Conservation (phyloP, 331 rosid genomes). For the Acacia concinna region DNA sequence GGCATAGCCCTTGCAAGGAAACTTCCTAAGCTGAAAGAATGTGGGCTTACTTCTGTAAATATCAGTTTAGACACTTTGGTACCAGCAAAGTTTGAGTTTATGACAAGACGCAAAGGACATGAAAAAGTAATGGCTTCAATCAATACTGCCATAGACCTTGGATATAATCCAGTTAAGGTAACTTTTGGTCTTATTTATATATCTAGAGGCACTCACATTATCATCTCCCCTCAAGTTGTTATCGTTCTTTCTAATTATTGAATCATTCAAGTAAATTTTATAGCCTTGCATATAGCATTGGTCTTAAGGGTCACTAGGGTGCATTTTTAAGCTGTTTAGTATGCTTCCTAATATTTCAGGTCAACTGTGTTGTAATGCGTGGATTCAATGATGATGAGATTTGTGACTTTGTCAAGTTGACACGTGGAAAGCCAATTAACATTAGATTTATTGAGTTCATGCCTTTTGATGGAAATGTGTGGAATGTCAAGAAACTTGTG, state of each 20-base stretch:
- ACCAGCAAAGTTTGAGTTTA: slow-evolving; percentile 86
- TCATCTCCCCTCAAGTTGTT: slow-evolving; percentile 15
- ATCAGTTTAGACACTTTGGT: slow-evolving; percentile 87
- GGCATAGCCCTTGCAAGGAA: slow-evolving; percentile 69
- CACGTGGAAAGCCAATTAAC: slow-evolving; percentile 75
- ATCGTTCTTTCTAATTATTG: slow-evolving; percentile 12
- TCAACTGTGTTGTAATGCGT: slow-evolving; percentile 91
- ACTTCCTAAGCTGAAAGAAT: slow-evolving; percentile 77
- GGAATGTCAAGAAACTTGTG: slow-evolving; percentile 96
- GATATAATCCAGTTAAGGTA: slow-evolving; percentile 91
- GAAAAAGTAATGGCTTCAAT: slow-evolving; percentile 77
- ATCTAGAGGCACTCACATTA: not conserved
- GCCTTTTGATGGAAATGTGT: slow-evolving; percentile 99
- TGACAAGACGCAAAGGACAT: slow-evolving; percentile 93
- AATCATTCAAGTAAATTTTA: not conserved
- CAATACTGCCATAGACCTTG: slow-evolving; percentile 71
- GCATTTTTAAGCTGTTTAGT: slow-evolving; percentile 23
- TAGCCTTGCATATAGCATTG: not conserved
- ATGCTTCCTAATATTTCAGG: slow-evolving; percentile 47
- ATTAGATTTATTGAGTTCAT: slow-evolving; percentile 90
- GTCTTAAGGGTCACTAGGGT: slow-evolving; percentile 12
- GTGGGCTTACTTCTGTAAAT: slow-evolving; percentile 78
- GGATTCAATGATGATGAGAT: slow-evolving; percentile 93
- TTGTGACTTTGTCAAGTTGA: slow-evolving; percentile 78
- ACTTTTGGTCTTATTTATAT: slow-evolving; percentile 3